Evolutionary conservation across 2,329 filamentous ascomycete species (phyloP).

Genomic region (Pseudogymnoascus sp.): DNA sequence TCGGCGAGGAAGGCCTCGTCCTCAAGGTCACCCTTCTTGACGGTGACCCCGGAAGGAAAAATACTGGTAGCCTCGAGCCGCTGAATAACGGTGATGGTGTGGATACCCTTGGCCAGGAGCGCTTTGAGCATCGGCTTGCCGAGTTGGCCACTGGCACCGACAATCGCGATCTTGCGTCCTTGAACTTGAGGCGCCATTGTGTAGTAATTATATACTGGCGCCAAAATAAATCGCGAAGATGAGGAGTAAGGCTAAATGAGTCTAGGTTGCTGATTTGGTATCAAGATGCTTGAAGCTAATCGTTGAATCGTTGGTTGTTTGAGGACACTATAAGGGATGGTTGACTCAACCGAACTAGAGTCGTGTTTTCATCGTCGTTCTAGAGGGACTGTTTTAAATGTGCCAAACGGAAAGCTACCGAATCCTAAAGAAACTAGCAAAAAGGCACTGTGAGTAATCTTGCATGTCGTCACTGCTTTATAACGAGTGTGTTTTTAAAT

Average conservation of each 20-base stretch:
- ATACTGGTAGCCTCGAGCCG: slow-evolving; percentile 37
- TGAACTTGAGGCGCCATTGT: slow-evolving; percentile 7
- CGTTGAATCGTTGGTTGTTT: neutral
- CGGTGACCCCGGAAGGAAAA: slow-evolving; percentile 36
- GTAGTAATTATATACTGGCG: neutral
- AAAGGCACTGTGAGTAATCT: too few relatives aligned
- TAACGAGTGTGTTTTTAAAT: too few relatives aligned
- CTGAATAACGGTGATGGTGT: slow-evolving; percentile 44
- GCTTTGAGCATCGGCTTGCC: slow-evolving; percentile 1
- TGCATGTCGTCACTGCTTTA: too few relatives aligned
- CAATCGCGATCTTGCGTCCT: slow-evolving; percentile 11
- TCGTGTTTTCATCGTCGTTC: neutral
- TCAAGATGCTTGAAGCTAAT: too few relatives aligned
- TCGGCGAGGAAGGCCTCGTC: slow-evolving; percentile 35
- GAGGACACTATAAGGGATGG: neutral
- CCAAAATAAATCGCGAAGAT: neutral
- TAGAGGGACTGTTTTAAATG: too few relatives aligned
- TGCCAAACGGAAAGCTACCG: too few relatives aligned
- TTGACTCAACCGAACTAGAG: neutral
- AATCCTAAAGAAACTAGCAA: too few relatives aligned
- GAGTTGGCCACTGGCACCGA: slow-evolving; percentile 12
- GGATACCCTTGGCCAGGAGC: slow-evolving; percentile 31
- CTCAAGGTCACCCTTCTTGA: slow-evolving; percentile 42
- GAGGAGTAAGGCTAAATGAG: neutral
- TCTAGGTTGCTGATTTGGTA: too few relatives aligned